Evolutionary conservation across 2,329 filamentous ascomycete genomes (phyloP).

Genomic region (Achaetomium macrosporum): DNA sequence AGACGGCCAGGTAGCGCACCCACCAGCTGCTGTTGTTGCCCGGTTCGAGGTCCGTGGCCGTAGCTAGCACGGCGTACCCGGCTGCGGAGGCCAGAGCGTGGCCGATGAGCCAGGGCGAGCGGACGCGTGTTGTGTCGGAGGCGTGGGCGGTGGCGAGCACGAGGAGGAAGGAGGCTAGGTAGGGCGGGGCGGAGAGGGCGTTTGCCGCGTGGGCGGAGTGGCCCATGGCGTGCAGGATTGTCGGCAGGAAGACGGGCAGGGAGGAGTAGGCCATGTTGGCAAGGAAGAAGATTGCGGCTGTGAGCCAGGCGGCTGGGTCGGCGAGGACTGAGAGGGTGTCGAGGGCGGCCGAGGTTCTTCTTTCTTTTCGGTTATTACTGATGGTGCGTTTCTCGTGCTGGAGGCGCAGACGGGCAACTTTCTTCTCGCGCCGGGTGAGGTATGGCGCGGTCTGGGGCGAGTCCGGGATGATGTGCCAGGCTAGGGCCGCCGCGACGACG

Average conservation of each 20-base stretch:
- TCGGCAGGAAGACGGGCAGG: slow-evolving; percentile 81
- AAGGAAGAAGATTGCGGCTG: slow-evolving; percentile 78
- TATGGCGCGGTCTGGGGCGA: slow-evolving; percentile 61
- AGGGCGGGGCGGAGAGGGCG: slow-evolving; percentile 75
- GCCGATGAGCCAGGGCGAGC: slow-evolving; percentile 61
- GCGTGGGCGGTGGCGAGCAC: slow-evolving; percentile 67
- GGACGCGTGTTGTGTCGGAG: slow-evolving; percentile 60
- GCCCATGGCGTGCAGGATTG: slow-evolving; percentile 71
- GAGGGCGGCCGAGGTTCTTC: slow-evolving; percentile 41
- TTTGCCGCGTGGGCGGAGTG: slow-evolving; percentile 63
- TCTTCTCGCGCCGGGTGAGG: slow-evolving; percentile 57
- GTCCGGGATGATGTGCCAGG: slow-evolving; percentile 73
- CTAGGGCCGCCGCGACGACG: slow-evolving; percentile 65
- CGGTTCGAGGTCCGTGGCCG: slow-evolving; percentile 52
- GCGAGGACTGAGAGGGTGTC: slow-evolving; percentile 54
- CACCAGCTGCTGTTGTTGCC: slow-evolving; percentile 31
- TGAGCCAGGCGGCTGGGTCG: slow-evolving; percentile 68
- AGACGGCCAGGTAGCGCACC: slow-evolving; percentile 67
- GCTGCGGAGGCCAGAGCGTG: slow-evolving; percentile 61
- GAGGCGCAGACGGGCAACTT: slow-evolving; percentile 65
- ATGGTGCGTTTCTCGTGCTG: slow-evolving; percentile 16
- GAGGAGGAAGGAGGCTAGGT: slow-evolving; percentile 65
- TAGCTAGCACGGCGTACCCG: slow-evolving; percentile 54
- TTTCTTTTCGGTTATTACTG: background rate
- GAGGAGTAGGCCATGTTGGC: slow-evolving; percentile 85